Conservation (phyloP, 2,329 filamentous ascomycete species). For the Tolypocladium sp. region DNA sequence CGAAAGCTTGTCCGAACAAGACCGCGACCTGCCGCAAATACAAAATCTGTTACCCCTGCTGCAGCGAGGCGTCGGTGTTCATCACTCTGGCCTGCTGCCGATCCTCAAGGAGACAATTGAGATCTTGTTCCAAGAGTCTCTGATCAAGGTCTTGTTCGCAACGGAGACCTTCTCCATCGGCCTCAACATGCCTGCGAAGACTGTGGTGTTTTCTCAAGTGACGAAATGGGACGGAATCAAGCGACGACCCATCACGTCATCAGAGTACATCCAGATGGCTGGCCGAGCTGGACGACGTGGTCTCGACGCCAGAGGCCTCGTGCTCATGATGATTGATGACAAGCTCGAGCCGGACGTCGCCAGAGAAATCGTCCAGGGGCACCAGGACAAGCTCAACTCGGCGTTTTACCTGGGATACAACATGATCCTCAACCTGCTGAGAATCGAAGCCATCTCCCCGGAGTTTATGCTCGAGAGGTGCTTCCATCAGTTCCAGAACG, state of each 20-base stretch:
- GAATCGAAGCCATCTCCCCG: constrained; percentile 98
- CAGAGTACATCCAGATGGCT: constrained; percentile 98
- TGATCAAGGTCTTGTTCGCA: constrained; percentile 96
- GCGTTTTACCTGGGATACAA: constrained; percentile 98
- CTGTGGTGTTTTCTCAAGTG: constrained; percentile 96
- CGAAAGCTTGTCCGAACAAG: constrained; percentile 83
- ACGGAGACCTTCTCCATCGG: constrained; percentile 99
- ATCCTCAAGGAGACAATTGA: constrained; percentile 98
- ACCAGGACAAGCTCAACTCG: constrained; percentile 95
- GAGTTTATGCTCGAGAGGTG: constrained; percentile 98
- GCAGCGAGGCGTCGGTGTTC: constrained; percentile 87
- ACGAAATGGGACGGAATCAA: constrained; percentile 85
- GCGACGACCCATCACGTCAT: constrained; percentile 78
- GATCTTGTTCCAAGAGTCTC: constrained; percentile 94
- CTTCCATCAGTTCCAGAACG: constrained; percentile 97
- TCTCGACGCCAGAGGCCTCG: constrained; percentile 93
- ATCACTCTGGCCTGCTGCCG: constrained; percentile 90
- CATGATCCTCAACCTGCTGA: constrained; percentile 93
- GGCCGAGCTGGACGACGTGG: constrained; percentile 93
- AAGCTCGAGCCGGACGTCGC: constrained; percentile 93
- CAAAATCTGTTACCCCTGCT: constrained; percentile 81
- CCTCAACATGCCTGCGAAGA: constrained; percentile 98
- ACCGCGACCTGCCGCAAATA: constrained; percentile 83
- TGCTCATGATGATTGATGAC: constrained; percentile 99
- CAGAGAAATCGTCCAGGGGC: constrained; percentile 89